phyloP scores from a whole-genome alignment of 2,329 filamentous ascomycete species.

The Thermoascus crustaceus region DNA sequence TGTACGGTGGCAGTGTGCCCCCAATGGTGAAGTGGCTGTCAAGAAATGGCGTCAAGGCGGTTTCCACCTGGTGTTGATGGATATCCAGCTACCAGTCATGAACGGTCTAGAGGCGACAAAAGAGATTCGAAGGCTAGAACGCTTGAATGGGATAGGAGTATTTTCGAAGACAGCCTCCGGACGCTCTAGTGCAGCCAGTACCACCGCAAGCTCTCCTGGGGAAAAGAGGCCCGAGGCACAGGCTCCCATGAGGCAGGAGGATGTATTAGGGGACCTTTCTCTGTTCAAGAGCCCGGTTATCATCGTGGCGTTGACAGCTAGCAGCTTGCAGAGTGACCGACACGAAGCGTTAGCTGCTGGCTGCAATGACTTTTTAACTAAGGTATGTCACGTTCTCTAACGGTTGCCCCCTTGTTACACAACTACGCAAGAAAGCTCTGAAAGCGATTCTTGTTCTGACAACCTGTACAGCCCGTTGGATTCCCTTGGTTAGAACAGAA shows the following conservation, averaged over 20 bases:
- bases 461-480: conserved; percentile 66
- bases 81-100: conserved; percentile 96
- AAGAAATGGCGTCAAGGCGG: conserved; percentile 87
- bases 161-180: conserved; percentile 63
- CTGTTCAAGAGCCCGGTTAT: conserved; percentile 96
- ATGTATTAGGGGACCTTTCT: conserved; percentile 28
- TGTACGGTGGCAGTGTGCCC: conserved; percentile 93
- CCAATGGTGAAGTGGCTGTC: conserved; percentile 89
- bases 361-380: conserved; percentile 97
- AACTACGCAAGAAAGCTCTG: too few relatives aligned
- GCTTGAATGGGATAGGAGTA: conserved; percentile 85
- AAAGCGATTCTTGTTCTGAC: conserved; percentile 4
- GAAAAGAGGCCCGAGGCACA: conserved; percentile 15
- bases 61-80: conserved; percentile 95
- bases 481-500: conserved; percentile 97
- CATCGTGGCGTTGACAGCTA: conserved; percentile 92
- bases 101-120: conserved; percentile 89
- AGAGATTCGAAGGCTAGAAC: conserved; percentile 83
- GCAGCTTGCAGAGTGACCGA: conserved; percentile 86
- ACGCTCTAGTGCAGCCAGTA: conserved; percentile 34
- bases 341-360: conserved; percentile 91
- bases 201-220: conserved; percentile 12
- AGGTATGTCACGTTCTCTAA: conserved; percentile 53
- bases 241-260: conserved; percentile 25
- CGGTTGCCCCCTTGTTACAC: too few relatives aligned